Base-by-base conservation (phyloP, 148 eudicot species). In the Vaccinium myrtillus region DNA sequence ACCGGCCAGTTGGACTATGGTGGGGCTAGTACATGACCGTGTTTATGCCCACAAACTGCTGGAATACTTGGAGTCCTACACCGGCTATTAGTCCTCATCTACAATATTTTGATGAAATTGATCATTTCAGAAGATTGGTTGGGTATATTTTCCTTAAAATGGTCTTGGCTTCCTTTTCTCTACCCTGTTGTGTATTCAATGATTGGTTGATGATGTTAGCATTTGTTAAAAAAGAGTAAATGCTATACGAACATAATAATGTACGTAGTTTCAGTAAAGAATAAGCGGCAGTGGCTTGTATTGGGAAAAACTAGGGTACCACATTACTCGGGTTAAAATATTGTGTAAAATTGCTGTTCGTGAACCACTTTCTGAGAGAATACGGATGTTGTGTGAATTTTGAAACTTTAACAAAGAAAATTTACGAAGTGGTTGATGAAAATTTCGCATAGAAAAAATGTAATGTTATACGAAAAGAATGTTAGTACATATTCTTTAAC, bases 21-120 rank as follows among this genome's bases (percentile, higher is more conserved):
- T 91, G 15, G 96, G 89, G 16, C 93, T 92, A 92, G 73, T 92
- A 92, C 93, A 92, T 92, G 25, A 92, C 94, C 0, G 94, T 93
- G 91, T 93, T 93, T 49, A 93, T 93, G 77, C 94, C 94, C 18
- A 92, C 88, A 81, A 93, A 92, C 79, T 93, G 94, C 79, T 92
- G 97, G 86, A 90, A 91, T 10, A 92, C 89, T 81, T 91, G 93
- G 8, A 94, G 91, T 5, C 94, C 93, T 0, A 92, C 90, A 2
- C 95, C 95, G 0, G 91, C 93, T 14, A 86, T 67, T 0, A 93
- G 89, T 39, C 90, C 95, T 87, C 91, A 63, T 90, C 69, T 88
- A 82, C 7, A 89, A 27, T 0, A 91, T 89, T 49, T 89, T 88
- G 8, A 69, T 5, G 19, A 77, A 39, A 43, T 74, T 70, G 0